phyloP scores from a whole-genome alignment of 2,329 filamentous ascomycete species.

The Xylariaceae sp. region DNA sequence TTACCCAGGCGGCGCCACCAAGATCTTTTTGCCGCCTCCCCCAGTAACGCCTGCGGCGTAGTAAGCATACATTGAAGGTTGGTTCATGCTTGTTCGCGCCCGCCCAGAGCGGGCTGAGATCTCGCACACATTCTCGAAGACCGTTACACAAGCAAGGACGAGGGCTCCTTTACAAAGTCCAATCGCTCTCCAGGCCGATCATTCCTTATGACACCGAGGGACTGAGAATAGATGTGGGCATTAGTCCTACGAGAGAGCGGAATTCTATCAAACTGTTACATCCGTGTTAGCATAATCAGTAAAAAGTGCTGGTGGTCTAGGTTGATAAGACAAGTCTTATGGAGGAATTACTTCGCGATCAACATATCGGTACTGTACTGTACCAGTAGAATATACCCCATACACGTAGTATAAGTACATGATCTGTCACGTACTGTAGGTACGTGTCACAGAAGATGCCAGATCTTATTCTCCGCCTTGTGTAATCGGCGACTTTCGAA shows the following conservation, averaged over 20 bases:
- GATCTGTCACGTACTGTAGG: neutral
- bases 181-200: no score
- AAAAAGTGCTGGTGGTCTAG: no score
- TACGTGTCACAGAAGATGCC: neutral
- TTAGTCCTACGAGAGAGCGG: no score
- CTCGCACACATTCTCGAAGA: neutral
- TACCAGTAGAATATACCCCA: neutral
- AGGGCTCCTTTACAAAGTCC: neutral
- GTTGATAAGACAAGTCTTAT: neutral
- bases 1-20: neutral
- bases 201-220: no score
- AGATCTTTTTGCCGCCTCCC: neutral
- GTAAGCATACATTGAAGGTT: constrained; percentile 13
- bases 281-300: no score
- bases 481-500: constrained; percentile 19
- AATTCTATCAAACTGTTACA: no score
- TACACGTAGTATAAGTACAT: neutral
- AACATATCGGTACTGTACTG: no score
- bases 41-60: neutral
- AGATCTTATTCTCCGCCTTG: neutral
- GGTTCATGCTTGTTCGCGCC: constrained; percentile 1
- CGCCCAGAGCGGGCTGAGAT: constrained; percentile 9
- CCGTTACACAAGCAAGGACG: constrained; percentile 17
- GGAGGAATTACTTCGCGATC: neutral
- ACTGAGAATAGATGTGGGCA: no score